These are phyloP conservation scores for Hypoxylon subgilvum DNA, from an alignment of 495 filamentous ascomycete species.

Conservation along the genomic window DNA sequence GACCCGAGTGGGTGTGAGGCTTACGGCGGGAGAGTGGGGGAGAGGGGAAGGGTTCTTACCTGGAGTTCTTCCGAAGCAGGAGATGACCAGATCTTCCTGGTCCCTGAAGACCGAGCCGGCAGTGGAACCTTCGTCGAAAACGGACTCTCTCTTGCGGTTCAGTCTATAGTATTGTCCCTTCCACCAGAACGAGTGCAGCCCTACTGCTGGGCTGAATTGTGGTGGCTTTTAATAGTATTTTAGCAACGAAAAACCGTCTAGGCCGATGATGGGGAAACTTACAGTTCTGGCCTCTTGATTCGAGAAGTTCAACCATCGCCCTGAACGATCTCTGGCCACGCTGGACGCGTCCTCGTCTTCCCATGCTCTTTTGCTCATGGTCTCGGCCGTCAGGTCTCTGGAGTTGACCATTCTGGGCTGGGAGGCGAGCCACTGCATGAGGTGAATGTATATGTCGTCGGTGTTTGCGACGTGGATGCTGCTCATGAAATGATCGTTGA, in stretches of 20 bases:
- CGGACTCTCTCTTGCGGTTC: conserved; percentile 44
- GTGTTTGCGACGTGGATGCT: conserved; percentile 60
- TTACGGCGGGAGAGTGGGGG: not conserved
- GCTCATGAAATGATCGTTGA: conserved; percentile 59
- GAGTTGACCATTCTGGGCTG: conserved; percentile 60
- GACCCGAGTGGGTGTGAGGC: not conserved
- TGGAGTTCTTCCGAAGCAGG: conserved; percentile 51
- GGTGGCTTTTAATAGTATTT: conserved; percentile 30
- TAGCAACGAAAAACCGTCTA: not conserved
- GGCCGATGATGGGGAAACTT: conserved; percentile 5
- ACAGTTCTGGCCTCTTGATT: conserved; percentile 48
- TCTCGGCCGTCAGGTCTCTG: conserved; percentile 64
- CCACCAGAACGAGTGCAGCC: conserved; percentile 52
- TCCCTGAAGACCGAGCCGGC: conserved; percentile 40
- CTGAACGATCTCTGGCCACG: conserved; percentile 44
- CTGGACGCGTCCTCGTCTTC: conserved; percentile 53
- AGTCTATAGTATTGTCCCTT: conserved; percentile 47
- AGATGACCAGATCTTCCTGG: conserved; percentile 50
- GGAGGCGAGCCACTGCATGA: conserved; percentile 66
- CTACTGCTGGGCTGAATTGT: conserved; percentile 50
- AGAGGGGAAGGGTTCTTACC: conserved; percentile 20
- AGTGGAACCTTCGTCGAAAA: conserved; percentile 38
- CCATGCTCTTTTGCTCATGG: conserved; percentile 57
- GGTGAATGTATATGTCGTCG: conserved; percentile 66
- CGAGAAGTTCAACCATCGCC: conserved; percentile 52